phyloP scores from a whole-genome alignment of 2,329 filamentous ascomycete species.

The Ceratocystis eucalypticola region DNA sequence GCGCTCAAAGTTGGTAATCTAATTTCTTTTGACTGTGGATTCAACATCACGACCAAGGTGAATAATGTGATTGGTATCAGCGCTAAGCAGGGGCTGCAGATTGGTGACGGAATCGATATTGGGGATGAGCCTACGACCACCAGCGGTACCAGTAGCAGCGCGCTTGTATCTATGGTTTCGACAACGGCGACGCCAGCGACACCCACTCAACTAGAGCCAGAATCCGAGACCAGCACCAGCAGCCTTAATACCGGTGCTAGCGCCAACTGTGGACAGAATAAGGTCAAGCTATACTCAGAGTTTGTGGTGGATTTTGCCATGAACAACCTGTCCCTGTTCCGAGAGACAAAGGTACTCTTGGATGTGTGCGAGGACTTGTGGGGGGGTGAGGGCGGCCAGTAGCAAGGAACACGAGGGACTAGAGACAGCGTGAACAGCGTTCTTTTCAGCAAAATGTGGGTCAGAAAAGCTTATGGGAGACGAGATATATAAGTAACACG shows the following conservation, averaged over 20 bases:
- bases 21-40: background rate
- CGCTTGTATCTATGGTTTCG: background rate
- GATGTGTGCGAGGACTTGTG: conserved; percentile 12
- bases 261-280: conserved; percentile 1
- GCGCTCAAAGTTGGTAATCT: conserved; percentile 3
- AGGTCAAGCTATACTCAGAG: conserved; percentile 14
- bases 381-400: background rate
- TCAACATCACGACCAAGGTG: conserved; percentile 3
- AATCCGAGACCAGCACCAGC: background rate
- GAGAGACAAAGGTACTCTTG: conserved; percentile 5
- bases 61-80: conserved; percentile 12
- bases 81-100: background rate
- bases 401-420: background rate
- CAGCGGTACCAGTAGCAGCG: background rate
- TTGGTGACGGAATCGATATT: conserved; percentile 1
- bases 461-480: too few relatives aligned
- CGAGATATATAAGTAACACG: background rate
- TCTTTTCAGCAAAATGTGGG: too few relatives aligned
- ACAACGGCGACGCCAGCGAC: background rate
- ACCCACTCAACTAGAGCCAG: background rate
- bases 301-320: conserved; percentile 8
- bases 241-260: background rate
- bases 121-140: background rate
- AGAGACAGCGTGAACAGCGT: too few relatives aligned
- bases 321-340: conserved; percentile 11